Conservation (phyloP, 441 rosid species). For the Populus hybrid region DNA sequence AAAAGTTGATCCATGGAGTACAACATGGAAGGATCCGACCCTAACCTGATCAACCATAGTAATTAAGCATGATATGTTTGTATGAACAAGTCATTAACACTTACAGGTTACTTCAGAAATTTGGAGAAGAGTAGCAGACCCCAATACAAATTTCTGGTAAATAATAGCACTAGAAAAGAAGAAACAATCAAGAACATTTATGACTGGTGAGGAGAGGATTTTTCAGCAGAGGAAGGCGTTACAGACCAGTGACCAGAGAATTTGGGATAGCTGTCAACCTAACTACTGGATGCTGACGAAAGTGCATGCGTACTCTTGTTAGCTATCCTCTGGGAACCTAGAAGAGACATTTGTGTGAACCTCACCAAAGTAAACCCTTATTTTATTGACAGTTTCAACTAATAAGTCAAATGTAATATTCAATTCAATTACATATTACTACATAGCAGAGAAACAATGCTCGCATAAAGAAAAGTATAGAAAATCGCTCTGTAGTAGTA, state of each 20-base stretch:
- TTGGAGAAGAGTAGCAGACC: not conserved
- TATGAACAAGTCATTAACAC: not conserved
- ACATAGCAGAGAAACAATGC: not conserved
- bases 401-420: not conserved
- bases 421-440: not conserved
- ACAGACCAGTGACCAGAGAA: not conserved
- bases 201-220: not conserved
- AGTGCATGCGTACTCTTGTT: not conserved
- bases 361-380: not conserved
- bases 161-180: too few relatives aligned
- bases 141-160: not conserved
- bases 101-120: not conserved
- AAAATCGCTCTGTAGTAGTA: not conserved
- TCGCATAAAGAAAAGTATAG: not conserved
- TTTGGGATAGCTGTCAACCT: not conserved
- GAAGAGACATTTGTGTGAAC: not conserved
- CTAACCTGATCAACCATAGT: not conserved
- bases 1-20: not conserved
- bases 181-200: not conserved
- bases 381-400: not conserved
- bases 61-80: not conserved
- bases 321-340: not conserved
- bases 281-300: not conserved
- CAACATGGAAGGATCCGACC: not conserved
- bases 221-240: not conserved